Evolutionary conservation across 2,329 filamentous ascomycete genomes (phyloP), one percentile per base, ranked within the genome.

Genomic region (Alternaria ventricosa): DNA sequence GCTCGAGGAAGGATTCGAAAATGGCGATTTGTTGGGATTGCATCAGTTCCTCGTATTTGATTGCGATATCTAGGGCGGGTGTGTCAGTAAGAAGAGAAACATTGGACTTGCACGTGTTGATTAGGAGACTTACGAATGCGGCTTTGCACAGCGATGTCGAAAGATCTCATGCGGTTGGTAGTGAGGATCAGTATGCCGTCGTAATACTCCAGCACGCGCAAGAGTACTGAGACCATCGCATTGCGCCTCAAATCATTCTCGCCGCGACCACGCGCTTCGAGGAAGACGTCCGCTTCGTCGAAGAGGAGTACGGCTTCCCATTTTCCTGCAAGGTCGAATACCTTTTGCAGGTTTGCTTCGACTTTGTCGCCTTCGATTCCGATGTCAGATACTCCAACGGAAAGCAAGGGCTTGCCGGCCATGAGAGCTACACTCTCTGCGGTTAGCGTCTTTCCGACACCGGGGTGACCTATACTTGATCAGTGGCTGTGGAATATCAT

Each of bases 261-360:
- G 81, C 36, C 36, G n/a, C 36, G 36, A 41, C 36, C 36, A n/a
- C 36, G 36, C n/a, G 36, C 74, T 75, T 87, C 84, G 6, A 89
- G 83, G 72, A 87, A 88, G 11, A 88, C 85, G 60, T 89, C 67
- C 4, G 69, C 67, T 20, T 71, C 20, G 7, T 46, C 22, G 20
- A 46, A 46, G 12, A 46, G 44, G 2, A 50, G 47, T n/a, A 50
- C 27, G n/a, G 47, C 47, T 2, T 50, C 47, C 47, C 47, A 50
- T 11, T 30, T 25, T 7, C 23, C 47, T 25, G 47, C 47, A 3
- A 27, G 23, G 9, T 27, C 47, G 22, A 50, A 50, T 1, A 50
- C 3, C 15, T 30, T 30, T n/a, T 25, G 13, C 13, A 28, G 5
- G 2, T 50, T 50, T 12, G 23, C 27, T 30, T 50, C 47, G 2